These are phyloP conservation scores for Penicillium turbatum DNA, from an alignment of 495 filamentous ascomycete species.

Conservation along the genomic window DNA sequence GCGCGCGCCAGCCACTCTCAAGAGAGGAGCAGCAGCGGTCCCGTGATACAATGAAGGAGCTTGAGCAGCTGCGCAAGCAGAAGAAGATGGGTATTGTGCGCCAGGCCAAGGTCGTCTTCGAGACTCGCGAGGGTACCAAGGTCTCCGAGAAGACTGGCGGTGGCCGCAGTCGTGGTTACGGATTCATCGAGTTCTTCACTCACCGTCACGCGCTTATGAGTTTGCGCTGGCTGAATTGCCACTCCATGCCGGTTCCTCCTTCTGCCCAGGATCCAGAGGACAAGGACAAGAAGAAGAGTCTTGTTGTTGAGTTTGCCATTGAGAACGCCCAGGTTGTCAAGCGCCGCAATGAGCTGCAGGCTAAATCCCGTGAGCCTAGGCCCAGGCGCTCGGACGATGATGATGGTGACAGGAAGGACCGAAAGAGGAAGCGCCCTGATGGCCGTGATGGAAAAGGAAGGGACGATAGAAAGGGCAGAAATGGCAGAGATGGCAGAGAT, in stretches of 20 bases:
- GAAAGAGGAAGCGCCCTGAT: slow-evolving; percentile 42
- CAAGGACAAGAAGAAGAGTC: slow-evolving; percentile 63
- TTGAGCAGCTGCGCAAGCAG: slow-evolving; percentile 69
- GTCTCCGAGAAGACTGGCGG: slow-evolving; percentile 66
- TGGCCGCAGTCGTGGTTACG: slow-evolving; percentile 85
- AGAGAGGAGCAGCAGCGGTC: slow-evolving; percentile 80
- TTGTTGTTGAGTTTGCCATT: slow-evolving; percentile 97
- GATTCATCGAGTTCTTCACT: slow-evolving; percentile 94
- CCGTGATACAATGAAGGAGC: slow-evolving; percentile 70
- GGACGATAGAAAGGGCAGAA: not conserved
- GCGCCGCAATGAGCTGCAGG: slow-evolving; percentile 67
- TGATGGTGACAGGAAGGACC: slow-evolving; percentile 22
- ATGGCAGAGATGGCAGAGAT: slow-evolving; percentile 1
- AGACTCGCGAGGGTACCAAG: slow-evolving; percentile 77
- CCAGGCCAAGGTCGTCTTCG: slow-evolving; percentile 92
- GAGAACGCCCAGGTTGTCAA: slow-evolving; percentile 94
- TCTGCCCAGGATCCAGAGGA: slow-evolving; percentile 33
- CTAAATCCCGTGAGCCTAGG: slow-evolving; percentile 44
- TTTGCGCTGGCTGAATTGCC: slow-evolving; percentile 86
- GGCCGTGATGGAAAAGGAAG: not conserved
- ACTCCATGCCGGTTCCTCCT: slow-evolving; percentile 50
- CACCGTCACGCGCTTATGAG: slow-evolving; percentile 96
- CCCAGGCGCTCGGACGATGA: slow-evolving; percentile 21
- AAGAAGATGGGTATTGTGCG: slow-evolving; percentile 91
- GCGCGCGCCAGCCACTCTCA: slow-evolving; percentile 67